Evolutionary conservation across 208 protist species (phyloP).

Genomic region (Trypanosoma grayi): DNA sequence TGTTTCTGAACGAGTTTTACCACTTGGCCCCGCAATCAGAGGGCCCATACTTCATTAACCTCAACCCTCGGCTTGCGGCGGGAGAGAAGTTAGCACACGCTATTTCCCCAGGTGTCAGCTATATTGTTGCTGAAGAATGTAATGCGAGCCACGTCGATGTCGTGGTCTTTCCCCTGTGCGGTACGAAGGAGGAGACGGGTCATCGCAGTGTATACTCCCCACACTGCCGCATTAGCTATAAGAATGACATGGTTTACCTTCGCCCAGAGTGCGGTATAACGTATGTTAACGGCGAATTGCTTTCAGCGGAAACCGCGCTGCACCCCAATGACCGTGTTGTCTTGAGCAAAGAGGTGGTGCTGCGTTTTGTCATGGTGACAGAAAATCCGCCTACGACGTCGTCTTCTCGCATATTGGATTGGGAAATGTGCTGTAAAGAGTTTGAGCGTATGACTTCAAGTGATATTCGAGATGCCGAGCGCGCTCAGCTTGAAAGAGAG

Average conservation of each 20-base stretch:
- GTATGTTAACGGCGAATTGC: constrained; percentile 54
- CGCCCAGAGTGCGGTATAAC: constrained; percentile 63
- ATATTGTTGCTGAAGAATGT: constrained; percentile 42
- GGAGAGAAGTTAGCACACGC: constrained; percentile 67
- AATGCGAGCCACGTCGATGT: constrained; percentile 51
- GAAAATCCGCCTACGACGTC: constrained; percentile 3
- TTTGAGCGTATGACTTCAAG: constrained; percentile 34
- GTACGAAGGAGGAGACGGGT: constrained; percentile 15
- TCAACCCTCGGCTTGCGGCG: constrained; percentile 50
- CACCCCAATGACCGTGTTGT: constrained; percentile 62
- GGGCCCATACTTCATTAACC: constrained; percentile 57
- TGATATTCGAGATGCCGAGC: constrained; percentile 18
- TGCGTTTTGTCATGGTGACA: constrained; percentile 50
- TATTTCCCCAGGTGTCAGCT: constrained; percentile 35
- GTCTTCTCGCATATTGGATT: constrained; percentile 53
- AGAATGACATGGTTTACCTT: constrained; percentile 33
- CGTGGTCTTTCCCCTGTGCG: constrained; percentile 36
- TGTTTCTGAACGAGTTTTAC: constrained; percentile 45
- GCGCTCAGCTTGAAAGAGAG: constrained; percentile 27
- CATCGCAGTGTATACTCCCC: constrained; percentile 63
- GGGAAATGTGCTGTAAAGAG: constrained; percentile 59
- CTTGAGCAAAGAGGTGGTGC: constrained; percentile 50
- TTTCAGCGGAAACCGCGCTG: constrained; percentile 37
- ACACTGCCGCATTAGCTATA: constrained; percentile 48
- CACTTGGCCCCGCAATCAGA: constrained; percentile 41